Percentiles rank a stretch among this genome's conserved stretches.
phyloP scores from a whole-genome alignment of 495 filamentous ascomycete genomes.

The Hyphodiscus hymeniophilus region DNA sequence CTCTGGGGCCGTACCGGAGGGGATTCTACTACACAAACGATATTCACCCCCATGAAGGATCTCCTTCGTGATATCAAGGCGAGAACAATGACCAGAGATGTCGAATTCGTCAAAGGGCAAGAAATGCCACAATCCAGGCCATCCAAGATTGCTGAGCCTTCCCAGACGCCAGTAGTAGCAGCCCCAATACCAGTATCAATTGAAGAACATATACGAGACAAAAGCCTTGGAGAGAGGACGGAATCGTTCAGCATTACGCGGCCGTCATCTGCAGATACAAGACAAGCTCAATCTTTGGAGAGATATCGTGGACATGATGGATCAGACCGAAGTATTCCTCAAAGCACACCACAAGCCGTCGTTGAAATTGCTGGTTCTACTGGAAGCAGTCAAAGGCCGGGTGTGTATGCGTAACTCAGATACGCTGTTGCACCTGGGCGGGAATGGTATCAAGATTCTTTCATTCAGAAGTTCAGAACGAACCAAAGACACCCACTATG shows the following conservation, averaged over 20 bases:
- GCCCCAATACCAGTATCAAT: not conserved
- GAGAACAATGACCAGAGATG: not conserved
- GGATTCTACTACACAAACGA: conserved; percentile 21
- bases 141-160: not conserved
- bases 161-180: too few relatives aligned
- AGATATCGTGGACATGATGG: conserved; percentile 1
- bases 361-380: too few relatives aligned
- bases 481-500: too few relatives aligned
- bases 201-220: not conserved
- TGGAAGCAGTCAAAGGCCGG: not conserved
- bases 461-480: too few relatives aligned
- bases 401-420: not conserved
- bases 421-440: not conserved
- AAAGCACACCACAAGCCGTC: not conserved
- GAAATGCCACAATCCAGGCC: too few relatives aligned
- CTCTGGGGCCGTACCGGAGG: conserved; percentile 29
- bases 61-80: conserved; percentile 27
- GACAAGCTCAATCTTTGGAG: not conserved
- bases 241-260: not conserved
- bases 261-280: not conserved
- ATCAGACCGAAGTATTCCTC: not conserved
- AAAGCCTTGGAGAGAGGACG: not conserved
- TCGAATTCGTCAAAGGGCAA: not conserved
- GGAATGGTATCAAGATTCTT: not conserved
- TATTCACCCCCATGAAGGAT: conserved; percentile 28